Evolutionary conservation across 2,329 filamentous ascomycete genomes (phyloP).

Genomic region (Lithohypha guttulata): DNA sequence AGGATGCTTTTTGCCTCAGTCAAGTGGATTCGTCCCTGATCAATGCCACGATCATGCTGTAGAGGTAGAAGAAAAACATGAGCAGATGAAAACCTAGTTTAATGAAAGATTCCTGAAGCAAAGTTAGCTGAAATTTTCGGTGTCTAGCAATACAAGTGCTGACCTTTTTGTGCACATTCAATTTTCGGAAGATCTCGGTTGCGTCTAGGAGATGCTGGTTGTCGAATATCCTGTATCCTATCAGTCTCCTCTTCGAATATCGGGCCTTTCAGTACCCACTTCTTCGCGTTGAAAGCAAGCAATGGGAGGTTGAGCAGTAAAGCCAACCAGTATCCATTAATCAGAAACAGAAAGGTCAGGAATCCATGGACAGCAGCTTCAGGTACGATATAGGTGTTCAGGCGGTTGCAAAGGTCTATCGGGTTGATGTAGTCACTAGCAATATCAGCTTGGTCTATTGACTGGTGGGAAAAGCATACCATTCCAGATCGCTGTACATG

Average conservation of each 20-base stretch:
- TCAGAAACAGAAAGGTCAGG: constrained; percentile 87
- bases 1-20: constrained; percentile 34
- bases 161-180: constrained; percentile 98
- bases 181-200: constrained; percentile 97
- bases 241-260: background rate
- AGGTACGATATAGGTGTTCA: constrained; percentile 98
- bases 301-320: constrained; percentile 86
- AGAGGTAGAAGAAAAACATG: constrained; percentile 99
- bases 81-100: constrained; percentile 97
- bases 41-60: constrained; percentile 95
- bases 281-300: constrained; percentile 90
- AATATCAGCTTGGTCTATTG: background rate
- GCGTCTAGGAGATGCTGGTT: constrained; percentile 95
- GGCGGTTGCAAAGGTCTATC: constrained; percentile 98
- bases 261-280: constrained; percentile 51
- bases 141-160: background rate
- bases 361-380: constrained; percentile 96
- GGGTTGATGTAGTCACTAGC: constrained; percentile 97
- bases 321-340: constrained; percentile 98
- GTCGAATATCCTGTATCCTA: constrained; percentile 65
- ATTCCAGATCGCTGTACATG: constrained; percentile 99
- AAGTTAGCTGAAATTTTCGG: constrained; percentile 4
- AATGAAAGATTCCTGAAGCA: constrained; percentile 83
- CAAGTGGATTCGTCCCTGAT: constrained; percentile 90
- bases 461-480: constrained; percentile 49